These are phyloP conservation scores for Euryodendron excelsum DNA, from an alignment of 148 eudicot species.

Conservation along the genomic window DNA sequence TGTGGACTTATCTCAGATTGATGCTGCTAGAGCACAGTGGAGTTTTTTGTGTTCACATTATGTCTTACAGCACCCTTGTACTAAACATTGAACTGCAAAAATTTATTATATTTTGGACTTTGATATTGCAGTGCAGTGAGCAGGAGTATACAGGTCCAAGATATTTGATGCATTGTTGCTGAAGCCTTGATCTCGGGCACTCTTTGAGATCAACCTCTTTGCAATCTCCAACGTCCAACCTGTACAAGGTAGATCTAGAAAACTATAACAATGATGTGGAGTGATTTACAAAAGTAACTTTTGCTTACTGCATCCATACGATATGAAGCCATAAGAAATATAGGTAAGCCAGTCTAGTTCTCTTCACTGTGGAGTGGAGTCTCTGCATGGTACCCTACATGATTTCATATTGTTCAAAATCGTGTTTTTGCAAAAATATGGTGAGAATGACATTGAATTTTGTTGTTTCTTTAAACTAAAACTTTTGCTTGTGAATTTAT, in stretches of 20 bases:
- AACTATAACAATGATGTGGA: neutral
- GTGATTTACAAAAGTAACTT: neutral
- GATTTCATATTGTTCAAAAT: too few relatives aligned
- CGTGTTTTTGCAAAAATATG: neutral
- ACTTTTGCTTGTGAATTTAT: neutral
- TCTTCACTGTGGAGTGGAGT: too few relatives aligned
- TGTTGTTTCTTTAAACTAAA: too few relatives aligned
- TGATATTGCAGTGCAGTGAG: neutral
- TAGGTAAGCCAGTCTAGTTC: too few relatives aligned
- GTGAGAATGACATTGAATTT: neutral
- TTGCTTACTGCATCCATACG: neutral
- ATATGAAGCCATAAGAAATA: too few relatives aligned
- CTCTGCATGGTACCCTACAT: too few relatives aligned
- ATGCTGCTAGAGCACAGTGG: neutral
- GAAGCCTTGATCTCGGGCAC: constrained; percentile 64
- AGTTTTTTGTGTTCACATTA: constrained; percentile 3
- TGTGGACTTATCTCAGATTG: too few relatives aligned
- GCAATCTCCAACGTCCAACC: constrained; percentile 88
- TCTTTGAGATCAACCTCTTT: constrained; percentile 60
- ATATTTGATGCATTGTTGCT: constrained; percentile 66
- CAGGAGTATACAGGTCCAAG: constrained; percentile 65
- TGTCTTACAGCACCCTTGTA: constrained; percentile 18
- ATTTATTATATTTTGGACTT: too few relatives aligned
- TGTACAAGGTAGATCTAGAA: constrained; percentile 12
- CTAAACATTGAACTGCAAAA: neutral